Base-by-base conservation (phyloP, 2,329 filamentous ascomycete genomes). In the Trichoderma pleuroti region DNA sequence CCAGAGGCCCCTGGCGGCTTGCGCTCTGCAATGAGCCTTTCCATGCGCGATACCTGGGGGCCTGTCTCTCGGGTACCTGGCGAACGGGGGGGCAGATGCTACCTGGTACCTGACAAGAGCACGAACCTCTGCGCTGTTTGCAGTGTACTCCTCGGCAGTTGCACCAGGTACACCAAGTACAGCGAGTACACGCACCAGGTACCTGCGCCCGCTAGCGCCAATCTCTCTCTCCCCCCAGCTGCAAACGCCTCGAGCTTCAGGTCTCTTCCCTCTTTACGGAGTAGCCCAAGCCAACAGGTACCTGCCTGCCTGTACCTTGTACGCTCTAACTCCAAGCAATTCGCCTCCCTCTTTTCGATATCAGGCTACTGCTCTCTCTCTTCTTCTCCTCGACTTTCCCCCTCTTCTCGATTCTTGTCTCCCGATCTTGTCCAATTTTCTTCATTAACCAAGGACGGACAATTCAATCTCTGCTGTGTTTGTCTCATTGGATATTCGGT, bases 341-440 rank as follows among this genome's bases (percentile, higher is more conserved):
- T 68, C 65, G 39, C 65, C 65, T 68, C 65, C 65, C 65, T 68
- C 56, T 28, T 68, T 68, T 57, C 54, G n/a, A 52, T 59, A 68
- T 68, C 65, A 68, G 28, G 42, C 65, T 57, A 39, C 63, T 42
- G 18, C 56, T 68, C 56, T 68, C 56, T 68, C 56, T 68, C 65
- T 60, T 49, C 32, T 36, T n/a, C n/a, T 46, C n/a, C 34, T 67
- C 32, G 14, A 36, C 30, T 57, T 57, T 42, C 63, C 24, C 34
- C 21, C 36, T 42, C 56, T 36, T 61, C 65, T 46, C 56, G 34
- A 10, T 21, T 49, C 28, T 11, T 24, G 26, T 60, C 14, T 42
- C 39, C n/a, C 56, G 34, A 18, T 28, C 30, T 39, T 24, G n/a
- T 60, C 14, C 30, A 54, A 66, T 28, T 60, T 8, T 6, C 42